Conservation (phyloP, 257 asterid genomes). For the Solanum virginianum region DNA sequence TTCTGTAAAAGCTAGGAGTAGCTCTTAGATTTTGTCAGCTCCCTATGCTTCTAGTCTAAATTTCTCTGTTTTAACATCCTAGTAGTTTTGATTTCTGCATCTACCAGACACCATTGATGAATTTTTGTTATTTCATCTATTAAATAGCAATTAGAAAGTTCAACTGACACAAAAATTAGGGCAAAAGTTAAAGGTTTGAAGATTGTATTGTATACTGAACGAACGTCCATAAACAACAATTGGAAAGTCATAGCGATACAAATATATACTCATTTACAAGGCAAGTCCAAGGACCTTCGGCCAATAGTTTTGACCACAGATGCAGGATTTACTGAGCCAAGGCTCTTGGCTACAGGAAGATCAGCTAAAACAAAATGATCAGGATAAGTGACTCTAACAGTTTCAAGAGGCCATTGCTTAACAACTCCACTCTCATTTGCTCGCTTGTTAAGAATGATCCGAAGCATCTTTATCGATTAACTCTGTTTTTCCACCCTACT, state of each 20-base stretch:
- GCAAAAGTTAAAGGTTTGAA: background rate
- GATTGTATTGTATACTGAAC: background rate
- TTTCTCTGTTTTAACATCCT: background rate
- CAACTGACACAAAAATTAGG: background rate
- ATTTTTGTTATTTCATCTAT: background rate
- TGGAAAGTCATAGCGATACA: too few species aligned
- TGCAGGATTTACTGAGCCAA: slow-evolving; percentile 43
- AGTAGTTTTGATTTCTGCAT: background rate
- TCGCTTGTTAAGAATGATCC: slow-evolving; percentile 89
- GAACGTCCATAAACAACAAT: too few species aligned
- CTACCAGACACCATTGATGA: background rate
- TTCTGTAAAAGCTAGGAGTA: background rate
- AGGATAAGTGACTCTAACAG: slow-evolving; percentile 83
- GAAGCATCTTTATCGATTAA: slow-evolving; percentile 38
- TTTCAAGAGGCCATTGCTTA: slow-evolving; percentile 46
- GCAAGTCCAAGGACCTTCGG: too few species aligned
- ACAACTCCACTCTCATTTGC: slow-evolving; percentile 45
- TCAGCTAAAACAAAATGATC: slow-evolving; percentile 89
- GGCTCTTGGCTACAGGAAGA: slow-evolving; percentile 87
- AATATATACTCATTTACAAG: too few species aligned
- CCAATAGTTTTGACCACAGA: slow-evolving; percentile 5
- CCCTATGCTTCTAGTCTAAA: background rate
- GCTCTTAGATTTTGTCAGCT: background rate
- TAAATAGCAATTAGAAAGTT: background rate
- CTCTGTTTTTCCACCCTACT: too few species aligned